Evolutionary conservation across 164 flowering plant genomes (phyloP).

Genomic region (Hamamelis virginiana): DNA sequence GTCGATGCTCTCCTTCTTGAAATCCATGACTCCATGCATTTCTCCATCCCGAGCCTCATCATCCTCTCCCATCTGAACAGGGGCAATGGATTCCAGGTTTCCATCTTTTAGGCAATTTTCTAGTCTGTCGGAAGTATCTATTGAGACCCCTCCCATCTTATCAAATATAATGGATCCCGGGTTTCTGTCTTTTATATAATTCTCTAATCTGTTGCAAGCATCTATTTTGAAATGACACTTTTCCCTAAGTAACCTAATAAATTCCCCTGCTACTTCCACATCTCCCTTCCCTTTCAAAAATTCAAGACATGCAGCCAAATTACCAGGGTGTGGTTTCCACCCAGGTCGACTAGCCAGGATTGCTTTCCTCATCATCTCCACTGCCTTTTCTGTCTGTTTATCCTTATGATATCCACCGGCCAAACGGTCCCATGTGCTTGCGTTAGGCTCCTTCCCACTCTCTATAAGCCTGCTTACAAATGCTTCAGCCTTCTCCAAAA

Average conservation of each 20-base stretch:
- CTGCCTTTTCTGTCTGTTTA: slow-evolving; percentile 31
- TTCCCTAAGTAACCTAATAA: slow-evolving; percentile 9
- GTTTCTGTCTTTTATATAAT: not conserved
- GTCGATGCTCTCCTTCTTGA: not conserved
- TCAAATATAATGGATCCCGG: not conserved
- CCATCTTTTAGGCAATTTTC: too few species aligned
- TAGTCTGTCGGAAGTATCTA: too few species aligned
- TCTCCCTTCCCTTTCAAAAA: slow-evolving; percentile 29
- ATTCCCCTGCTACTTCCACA: slow-evolving; percentile 20
- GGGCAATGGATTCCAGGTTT: too few species aligned
- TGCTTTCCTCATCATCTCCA: slow-evolving; percentile 30
- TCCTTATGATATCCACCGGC: slow-evolving; percentile 26
- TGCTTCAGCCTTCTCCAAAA: slow-evolving; percentile 36
- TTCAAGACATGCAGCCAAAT: slow-evolving; percentile 23
- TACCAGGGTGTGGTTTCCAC: slow-evolving; percentile 14
- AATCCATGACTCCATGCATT: too few species aligned
- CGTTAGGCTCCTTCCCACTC: slow-evolving; percentile 24
- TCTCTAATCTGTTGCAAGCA: slow-evolving; percentile 1
- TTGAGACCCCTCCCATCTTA: slow-evolving; percentile 7
- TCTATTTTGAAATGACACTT: not conserved
- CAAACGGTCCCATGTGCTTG: slow-evolving; percentile 27
- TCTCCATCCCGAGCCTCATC: slow-evolving; percentile 1
- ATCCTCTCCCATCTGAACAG: slow-evolving; percentile 5
- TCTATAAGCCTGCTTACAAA: slow-evolving; percentile 13
- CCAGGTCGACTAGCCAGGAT: not conserved